A percentile compares a stretch with the other conserved stretches of the same genome.
phyloP scores from a whole-genome alignment of 257 asterid species.

The Ehretia macrophylla region DNA sequence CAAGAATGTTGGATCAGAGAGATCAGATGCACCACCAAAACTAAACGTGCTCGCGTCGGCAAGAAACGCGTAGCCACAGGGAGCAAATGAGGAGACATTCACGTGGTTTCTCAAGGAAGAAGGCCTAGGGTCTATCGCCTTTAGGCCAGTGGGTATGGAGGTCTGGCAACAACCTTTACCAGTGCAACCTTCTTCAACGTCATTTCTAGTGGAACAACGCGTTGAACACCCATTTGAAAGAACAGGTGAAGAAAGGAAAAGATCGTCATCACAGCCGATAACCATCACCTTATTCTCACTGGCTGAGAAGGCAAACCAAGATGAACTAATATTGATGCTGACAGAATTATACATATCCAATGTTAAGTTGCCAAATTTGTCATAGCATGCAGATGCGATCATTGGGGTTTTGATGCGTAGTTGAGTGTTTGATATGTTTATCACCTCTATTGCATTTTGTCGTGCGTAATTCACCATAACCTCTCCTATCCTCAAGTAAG shows the following conservation, averaged over 20 bases:
- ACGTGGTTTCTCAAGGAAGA: too few relatives aligned
- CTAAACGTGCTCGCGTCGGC: background rate
- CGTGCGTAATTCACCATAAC: background rate
- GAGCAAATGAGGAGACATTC: background rate
- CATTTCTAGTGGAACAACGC: background rate
- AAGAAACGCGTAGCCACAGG: background rate
- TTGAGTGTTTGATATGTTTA: background rate
- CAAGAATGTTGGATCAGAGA: background rate
- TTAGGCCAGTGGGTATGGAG: background rate
- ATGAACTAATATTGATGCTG: background rate
- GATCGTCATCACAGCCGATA: background rate
- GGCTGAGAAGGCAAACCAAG: constrained; percentile 3
- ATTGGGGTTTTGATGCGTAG: background rate
- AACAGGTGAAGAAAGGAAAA: too few relatives aligned
- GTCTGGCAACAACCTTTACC: constrained; percentile 1
- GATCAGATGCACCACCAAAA: constrained; percentile 1
- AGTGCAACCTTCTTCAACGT: background rate
- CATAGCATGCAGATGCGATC: background rate
- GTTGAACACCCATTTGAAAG: background rate
- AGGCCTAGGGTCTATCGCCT: background rate
- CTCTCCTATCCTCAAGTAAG: constrained; percentile 4
- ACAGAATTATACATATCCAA: background rate
- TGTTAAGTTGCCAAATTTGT: background rate
- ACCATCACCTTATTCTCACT: background rate
- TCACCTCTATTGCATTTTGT: background rate